phyloP scores from a whole-genome alignment of 1,139 yeast species.

The Yamadazyma oceani region DNA sequence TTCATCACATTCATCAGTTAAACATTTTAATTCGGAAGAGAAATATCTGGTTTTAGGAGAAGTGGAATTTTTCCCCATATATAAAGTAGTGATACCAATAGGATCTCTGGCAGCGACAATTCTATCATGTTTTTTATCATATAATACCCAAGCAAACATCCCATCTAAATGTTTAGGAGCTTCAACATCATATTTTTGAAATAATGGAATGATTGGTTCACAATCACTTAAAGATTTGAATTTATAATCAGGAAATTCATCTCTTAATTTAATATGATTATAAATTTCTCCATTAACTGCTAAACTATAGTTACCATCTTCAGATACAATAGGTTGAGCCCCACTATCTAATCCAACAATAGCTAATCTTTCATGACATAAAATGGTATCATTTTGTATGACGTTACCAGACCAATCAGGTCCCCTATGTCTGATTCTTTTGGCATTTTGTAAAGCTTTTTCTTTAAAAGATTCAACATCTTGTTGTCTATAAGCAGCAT shows the following conservation, averaged over 20 bases:
- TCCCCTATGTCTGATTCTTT: constrained; percentile 95
- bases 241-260: constrained; percentile 65
- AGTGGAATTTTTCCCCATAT: constrained; percentile 82
- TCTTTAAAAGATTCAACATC: constrained; percentile 80
- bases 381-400: constrained; percentile 71
- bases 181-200: constrained; percentile 80
- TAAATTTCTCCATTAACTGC: constrained; percentile 98
- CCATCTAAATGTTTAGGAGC: constrained; percentile 95
- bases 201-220: constrained; percentile 94
- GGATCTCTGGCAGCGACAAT: constrained; percentile 98
- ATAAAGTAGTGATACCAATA: constrained; percentile 92
- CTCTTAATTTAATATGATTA: constrained; percentile 89
- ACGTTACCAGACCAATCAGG: constrained; percentile 98
- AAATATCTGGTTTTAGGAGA: constrained; percentile 78
- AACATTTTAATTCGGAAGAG: constrained; percentile 92
- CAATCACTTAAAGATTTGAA: constrained; percentile 92
- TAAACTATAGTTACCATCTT: constrained; percentile 69
- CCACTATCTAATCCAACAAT: constrained; percentile 95
- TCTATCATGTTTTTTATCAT: constrained; percentile 82
- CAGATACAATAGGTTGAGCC: constrained; percentile 92
- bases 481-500: constrained; percentile 84
- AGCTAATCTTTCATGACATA: constrained; percentile 94
- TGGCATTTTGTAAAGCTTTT: constrained; percentile 85
- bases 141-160: constrained; percentile 94
- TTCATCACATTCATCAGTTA: constrained; percentile 90